Evolutionary conservation across 495 filamentous ascomycete genomes (phyloP).

Genomic region (Cairneyella variabilis): DNA sequence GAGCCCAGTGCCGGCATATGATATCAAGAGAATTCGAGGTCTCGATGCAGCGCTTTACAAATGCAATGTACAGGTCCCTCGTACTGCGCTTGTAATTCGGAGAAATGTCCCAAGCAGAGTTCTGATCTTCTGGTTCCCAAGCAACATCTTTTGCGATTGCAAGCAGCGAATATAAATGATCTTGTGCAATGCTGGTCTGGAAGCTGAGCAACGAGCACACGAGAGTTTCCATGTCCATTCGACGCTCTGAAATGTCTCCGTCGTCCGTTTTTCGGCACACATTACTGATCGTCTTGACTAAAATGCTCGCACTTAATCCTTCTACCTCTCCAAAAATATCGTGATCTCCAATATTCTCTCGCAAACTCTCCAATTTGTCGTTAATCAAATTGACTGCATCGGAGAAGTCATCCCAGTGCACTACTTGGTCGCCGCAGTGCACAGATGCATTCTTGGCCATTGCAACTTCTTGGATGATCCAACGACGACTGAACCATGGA

Average conservation of each 20-base stretch:
- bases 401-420: slow-evolving; percentile 29
- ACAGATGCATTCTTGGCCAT: slow-evolving; percentile 27
- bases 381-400: slow-evolving; percentile 8
- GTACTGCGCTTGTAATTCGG: neutral
- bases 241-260: neutral
- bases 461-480: slow-evolving; percentile 35
- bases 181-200: neutral
- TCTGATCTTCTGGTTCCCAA: neutral
- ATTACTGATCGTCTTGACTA: slow-evolving; percentile 32
- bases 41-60: neutral
- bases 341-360: neutral
- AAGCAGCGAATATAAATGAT: neutral
- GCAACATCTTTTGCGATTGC: neutral
- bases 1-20: slow-evolving; percentile 1
- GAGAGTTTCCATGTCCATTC: neutral
- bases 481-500: slow-evolving; percentile 30
- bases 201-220: neutral
- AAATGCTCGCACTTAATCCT: slow-evolving; percentile 29
- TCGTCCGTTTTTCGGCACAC: slow-evolving; percentile 25
- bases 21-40: neutral
- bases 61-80: neutral
- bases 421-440: slow-evolving; percentile 24
- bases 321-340: slow-evolving; percentile 21
- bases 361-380: neutral
- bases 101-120: neutral